A percentile compares a stretch with the other conserved stretches of the same genome.
Conservation (phyloP, 352 stramenopile species). For the Phytophthora ohioensis region DNA sequence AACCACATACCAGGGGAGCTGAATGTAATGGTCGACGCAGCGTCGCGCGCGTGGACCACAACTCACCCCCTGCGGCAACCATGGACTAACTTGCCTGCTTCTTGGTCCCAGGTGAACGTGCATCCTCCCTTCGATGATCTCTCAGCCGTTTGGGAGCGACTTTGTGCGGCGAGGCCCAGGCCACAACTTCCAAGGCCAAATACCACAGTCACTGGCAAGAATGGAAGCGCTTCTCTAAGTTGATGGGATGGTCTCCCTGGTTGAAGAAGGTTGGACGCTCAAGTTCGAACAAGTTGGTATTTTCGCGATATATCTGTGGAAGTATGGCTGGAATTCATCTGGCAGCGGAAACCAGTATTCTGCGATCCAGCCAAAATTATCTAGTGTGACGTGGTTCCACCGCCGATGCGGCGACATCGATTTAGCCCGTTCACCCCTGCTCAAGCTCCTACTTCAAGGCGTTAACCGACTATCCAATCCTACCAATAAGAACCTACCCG, state of each 20-base stretch:
- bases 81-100: conserved; percentile 30
- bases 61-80: neutral
- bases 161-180: conserved; percentile 16
- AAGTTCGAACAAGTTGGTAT: neutral
- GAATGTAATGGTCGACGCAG: conserved; percentile 28
- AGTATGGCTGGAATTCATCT: neutral
- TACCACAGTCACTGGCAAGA: conserved; percentile 21
- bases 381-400: neutral
- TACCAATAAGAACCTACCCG: no score
- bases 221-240: conserved; percentile 17
- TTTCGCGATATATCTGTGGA: conserved; percentile 7
- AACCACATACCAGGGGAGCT: conserved; percentile 28
- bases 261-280: neutral
- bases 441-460: neutral
- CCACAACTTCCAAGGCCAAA: conserved; percentile 21
- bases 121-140: conserved; percentile 28
- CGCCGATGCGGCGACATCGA: neutral
- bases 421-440: neutral
- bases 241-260: conserved; percentile 20
- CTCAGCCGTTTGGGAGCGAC: conserved; percentile 21
- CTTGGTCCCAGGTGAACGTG: conserved; percentile 20
- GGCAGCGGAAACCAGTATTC: conserved; percentile 1
- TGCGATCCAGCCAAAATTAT: neutral
- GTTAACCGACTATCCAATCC: neutral
- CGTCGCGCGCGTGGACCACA: conserved; percentile 17